Conservation (phyloP, 2,329 filamentous ascomycete species). For the Aspergillus luchuensis region DNA sequence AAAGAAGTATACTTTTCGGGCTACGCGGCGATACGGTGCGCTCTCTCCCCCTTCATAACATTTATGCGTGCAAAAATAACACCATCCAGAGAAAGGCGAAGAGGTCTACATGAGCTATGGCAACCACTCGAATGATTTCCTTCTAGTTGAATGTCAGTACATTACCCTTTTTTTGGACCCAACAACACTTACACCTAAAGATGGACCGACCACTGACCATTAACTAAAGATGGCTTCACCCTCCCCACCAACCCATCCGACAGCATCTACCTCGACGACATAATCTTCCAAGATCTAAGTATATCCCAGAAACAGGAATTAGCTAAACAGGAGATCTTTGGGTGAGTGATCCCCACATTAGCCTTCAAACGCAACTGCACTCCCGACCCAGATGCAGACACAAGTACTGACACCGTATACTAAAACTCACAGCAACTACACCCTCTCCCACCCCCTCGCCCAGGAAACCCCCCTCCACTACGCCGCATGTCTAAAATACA, state of each 20-base stretch:
- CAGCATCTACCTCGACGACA: constrained; percentile 37
- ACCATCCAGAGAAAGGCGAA: constrained; percentile 35
- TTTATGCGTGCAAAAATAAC: neutral
- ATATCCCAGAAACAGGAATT: constrained; percentile 27
- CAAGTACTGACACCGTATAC: no score
- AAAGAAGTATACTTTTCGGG: constrained; percentile 30
- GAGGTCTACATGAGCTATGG: constrained; percentile 44
- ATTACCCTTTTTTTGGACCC: no score
- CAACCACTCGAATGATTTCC: constrained; percentile 40
- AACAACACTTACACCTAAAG: no score
- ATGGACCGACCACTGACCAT: no score
- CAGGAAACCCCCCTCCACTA: neutral
- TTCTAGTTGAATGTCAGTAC: constrained; percentile 40
- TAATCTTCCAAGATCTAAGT: constrained; percentile 31
- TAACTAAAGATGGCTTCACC: constrained; percentile 45
- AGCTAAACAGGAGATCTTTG: constrained; percentile 26
- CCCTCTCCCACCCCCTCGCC: constrained; percentile 19
- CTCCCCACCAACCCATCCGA: constrained; percentile 38
- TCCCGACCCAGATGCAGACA: no score
- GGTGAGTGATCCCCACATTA: constrained; percentile 19
- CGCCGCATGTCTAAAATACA: constrained; percentile 33
- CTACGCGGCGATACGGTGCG: constrained; percentile 30
- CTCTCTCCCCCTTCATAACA: neutral
- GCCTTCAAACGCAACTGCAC: no score
- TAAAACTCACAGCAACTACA: constrained; percentile 30